phyloP scores from a whole-genome alignment of 805 yeast species.

The Myxozyma kluyveri region DNA sequence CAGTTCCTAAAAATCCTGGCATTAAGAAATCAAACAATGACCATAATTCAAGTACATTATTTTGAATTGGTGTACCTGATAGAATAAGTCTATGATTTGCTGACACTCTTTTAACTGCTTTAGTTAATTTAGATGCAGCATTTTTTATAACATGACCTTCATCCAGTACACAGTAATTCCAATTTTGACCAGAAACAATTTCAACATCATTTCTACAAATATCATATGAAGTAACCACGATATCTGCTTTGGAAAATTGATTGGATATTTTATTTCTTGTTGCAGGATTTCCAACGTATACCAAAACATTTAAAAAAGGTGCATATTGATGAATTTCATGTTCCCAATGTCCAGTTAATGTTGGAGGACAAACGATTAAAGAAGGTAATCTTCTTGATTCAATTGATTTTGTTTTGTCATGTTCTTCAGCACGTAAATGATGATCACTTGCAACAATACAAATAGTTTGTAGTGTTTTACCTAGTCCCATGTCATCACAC shows the following conservation, averaged over 20 bases:
- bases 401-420: conserved; percentile 53
- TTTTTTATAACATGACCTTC: conserved; percentile 98
- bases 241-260: conserved; percentile 60
- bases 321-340: conserved; percentile 89
- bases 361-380: conserved; percentile 90
- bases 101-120: conserved; percentile 74
- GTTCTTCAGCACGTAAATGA: conserved; percentile 73
- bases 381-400: conserved; percentile 80
- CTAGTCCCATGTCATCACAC: conserved; percentile 99
- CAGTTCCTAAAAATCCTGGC: conserved; percentile 98
- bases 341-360: conserved; percentile 98
- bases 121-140: conserved; percentile 80
- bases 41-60: conserved; percentile 95
- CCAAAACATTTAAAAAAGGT: conserved; percentile 76
- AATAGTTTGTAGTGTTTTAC: conserved; percentile 94
- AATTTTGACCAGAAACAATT: conserved; percentile 56
- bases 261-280: conserved; percentile 57
- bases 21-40: conserved; percentile 93
- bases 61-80: conserved; percentile 98
- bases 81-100: conserved; percentile 89
- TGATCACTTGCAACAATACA: conserved; percentile 97
- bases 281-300: conserved; percentile 92
- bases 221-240: conserved; percentile 92
- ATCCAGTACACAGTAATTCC: conserved; percentile 92
- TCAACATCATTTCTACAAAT: conserved; percentile 90